Evolutionary conservation across 2,329 filamentous ascomycete species (phyloP).

Genomic region (Penicillium capsulatum): DNA sequence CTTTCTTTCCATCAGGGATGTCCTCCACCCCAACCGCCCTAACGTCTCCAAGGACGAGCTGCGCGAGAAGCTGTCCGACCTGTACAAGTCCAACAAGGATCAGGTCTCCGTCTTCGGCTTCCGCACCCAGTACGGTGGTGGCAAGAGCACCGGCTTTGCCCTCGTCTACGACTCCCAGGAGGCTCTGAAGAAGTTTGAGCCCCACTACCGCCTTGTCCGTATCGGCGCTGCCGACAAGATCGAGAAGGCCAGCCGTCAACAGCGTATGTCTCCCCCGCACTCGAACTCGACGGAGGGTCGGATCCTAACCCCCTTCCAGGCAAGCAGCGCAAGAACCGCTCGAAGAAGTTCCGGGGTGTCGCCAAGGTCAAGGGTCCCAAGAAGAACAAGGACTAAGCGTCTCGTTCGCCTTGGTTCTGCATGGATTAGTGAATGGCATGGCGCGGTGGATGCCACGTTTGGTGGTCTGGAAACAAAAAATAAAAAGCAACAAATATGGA

Average conservation of each 20-base stretch:
- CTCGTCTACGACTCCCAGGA: conserved; percentile 98
- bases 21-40: conserved; percentile 96
- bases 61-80: conserved; percentile 83
- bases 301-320: conserved; percentile 55
- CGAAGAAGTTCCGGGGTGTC: conserved; percentile 96
- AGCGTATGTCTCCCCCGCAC: conserved; percentile 68
- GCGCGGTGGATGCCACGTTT: conserved; percentile 24
- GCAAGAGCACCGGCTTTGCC: conserved; percentile 98
- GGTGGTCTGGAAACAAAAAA: conserved; percentile 21
- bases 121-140: conserved; percentile 97
- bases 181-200: conserved; percentile 99
- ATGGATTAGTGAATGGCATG: conserved; percentile 18
- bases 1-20: conserved; percentile 63
- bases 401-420: conserved; percentile 20
- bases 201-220: conserved; percentile 91
- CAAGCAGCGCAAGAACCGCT: conserved; percentile 99
- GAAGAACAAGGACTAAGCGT: conserved; percentile 77
- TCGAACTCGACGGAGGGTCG: neutral
- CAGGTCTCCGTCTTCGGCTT: conserved; percentile 98
- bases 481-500: conserved; percentile 1
- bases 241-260: conserved; percentile 97
- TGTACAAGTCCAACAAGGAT: conserved; percentile 98
- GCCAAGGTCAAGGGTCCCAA: conserved; percentile 98
- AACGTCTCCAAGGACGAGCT: conserved; percentile 99
- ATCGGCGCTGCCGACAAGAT: conserved; percentile 90